These are phyloP conservation scores for Aureobasidium sp. DNA, from an alignment of 2,329 filamentous ascomycete genomes.

Conservation along the genomic window DNA sequence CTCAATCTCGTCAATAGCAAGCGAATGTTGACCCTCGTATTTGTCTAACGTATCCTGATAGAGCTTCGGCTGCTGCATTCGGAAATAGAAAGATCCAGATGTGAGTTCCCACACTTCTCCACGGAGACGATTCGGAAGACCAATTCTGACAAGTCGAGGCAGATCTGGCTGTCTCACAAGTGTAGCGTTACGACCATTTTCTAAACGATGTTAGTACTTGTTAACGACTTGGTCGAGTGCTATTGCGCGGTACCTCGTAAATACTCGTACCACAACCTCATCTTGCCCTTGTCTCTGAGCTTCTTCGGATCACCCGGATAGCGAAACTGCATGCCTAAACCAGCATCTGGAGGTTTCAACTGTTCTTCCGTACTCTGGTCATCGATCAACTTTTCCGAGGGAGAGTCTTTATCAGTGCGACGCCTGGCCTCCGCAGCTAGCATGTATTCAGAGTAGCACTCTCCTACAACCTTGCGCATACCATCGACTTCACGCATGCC, in stretches of 20 bases:
- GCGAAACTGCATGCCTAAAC: constrained; percentile 90
- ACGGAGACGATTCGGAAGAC: constrained; percentile 90
- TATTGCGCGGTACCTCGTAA: constrained; percentile 55
- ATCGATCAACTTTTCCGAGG: constrained; percentile 52
- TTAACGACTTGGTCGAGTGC: neutral
- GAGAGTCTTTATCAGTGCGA: constrained; percentile 34
- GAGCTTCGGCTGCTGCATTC: constrained; percentile 85
- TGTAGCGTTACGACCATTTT: constrained; percentile 94
- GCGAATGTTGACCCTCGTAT: constrained; percentile 85
- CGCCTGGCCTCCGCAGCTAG: constrained; percentile 57
- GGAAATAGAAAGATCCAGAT: constrained; percentile 89
- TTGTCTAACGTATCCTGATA: constrained; percentile 88
- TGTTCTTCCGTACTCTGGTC: constrained; percentile 21
- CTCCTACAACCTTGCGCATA: constrained; percentile 79
- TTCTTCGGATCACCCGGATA: constrained; percentile 98
- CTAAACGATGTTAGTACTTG: constrained; percentile 42
- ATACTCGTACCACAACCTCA: constrained; percentile 98
- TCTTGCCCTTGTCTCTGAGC: constrained; percentile 94
- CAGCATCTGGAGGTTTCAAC: constrained; percentile 81
- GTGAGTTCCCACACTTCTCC: constrained; percentile 98
- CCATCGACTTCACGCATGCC: constrained; percentile 90
- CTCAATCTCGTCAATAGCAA: constrained; percentile 99
- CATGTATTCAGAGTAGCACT: constrained; percentile 92
- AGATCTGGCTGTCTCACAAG: constrained; percentile 96
- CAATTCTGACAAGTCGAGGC: constrained; percentile 96